Evolutionary conservation across 306 rosid genomes (phyloP).

Genomic region (Aeschynomene evenia): DNA sequence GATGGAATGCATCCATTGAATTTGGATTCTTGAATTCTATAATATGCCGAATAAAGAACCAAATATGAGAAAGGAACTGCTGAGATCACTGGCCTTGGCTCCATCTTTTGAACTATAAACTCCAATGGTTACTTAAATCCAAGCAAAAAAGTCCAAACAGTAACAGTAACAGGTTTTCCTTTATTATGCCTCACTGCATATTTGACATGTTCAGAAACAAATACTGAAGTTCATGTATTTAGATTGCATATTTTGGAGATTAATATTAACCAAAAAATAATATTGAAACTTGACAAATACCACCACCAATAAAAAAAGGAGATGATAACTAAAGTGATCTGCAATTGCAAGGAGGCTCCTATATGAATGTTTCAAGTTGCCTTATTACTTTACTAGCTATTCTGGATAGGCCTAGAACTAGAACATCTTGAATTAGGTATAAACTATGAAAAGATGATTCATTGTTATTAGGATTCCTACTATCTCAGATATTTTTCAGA

Average conservation of each 20-base stretch:
- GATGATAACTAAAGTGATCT: background rate
- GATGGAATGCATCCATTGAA: constrained; percentile 11
- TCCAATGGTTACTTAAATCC: constrained; percentile 18
- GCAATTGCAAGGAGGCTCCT: background rate
- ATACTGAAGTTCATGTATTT: background rate
- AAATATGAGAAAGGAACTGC: background rate
- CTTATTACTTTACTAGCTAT: background rate
- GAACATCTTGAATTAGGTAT: background rate
- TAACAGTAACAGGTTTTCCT: background rate
- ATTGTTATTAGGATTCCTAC: constrained; percentile 6
- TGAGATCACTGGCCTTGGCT: constrained; percentile 1
- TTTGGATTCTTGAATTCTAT: constrained; percentile 6
- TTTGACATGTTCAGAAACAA: background rate
- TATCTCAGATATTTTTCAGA: constrained; percentile 17
- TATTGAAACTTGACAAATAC: background rate
- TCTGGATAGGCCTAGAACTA: background rate
- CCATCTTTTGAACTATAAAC: constrained; percentile 4
- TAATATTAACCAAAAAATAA: background rate
- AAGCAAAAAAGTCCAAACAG: constrained; percentile 14
- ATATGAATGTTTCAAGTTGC: constrained; percentile 9
- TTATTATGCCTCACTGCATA: background rate
- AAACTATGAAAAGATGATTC: background rate
- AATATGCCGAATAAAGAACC: background rate
- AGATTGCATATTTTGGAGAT: background rate
- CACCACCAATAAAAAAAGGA: background rate